Conservation (phyloP, 352 stramenopile genomes). For the Pythium coloratum region DNA sequence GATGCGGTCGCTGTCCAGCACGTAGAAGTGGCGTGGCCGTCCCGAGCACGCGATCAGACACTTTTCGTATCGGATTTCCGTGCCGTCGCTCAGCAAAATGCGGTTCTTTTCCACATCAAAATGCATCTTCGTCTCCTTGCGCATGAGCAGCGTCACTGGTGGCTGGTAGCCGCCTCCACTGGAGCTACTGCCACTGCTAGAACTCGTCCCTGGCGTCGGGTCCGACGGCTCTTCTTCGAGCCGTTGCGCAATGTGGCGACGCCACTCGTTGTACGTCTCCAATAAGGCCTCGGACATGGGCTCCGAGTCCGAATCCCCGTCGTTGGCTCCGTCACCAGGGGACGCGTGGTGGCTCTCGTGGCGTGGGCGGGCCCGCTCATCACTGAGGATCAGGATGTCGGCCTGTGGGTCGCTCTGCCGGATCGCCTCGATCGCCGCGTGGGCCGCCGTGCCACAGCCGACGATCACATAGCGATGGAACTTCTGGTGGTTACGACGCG, state of each 20-base stretch:
- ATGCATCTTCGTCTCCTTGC: constrained; percentile 63
- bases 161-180: constrained; percentile 4
- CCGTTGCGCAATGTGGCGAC: constrained; percentile 75
- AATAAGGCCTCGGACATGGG: constrained; percentile 57
- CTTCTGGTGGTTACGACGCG: constrained; percentile 67
- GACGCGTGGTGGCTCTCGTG: constrained; percentile 35
- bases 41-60: constrained; percentile 87
- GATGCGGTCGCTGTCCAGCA: constrained; percentile 82
- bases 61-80: constrained; percentile 81
- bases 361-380: constrained; percentile 68
- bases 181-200: background rate
- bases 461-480: constrained; percentile 90
- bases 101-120: constrained; percentile 88
- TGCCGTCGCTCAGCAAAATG: constrained; percentile 80
- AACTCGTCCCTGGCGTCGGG: constrained; percentile 1
- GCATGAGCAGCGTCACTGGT: constrained; percentile 76
- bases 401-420: constrained; percentile 70
- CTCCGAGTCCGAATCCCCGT: constrained; percentile 18
- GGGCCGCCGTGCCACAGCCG: constrained; percentile 84
- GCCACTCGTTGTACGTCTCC: constrained; percentile 91
- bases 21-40: constrained; percentile 85
- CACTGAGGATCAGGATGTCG: constrained; percentile 89
- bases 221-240: constrained; percentile 72
- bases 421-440: constrained; percentile 91
- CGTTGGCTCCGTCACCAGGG: constrained; percentile 29